A percentile compares a stretch with the other conserved stretches of the same genome.
Evolutionary conservation across 805 yeast genomes (phyloP).

Genomic region (Kuraishia floccosa): DNA sequence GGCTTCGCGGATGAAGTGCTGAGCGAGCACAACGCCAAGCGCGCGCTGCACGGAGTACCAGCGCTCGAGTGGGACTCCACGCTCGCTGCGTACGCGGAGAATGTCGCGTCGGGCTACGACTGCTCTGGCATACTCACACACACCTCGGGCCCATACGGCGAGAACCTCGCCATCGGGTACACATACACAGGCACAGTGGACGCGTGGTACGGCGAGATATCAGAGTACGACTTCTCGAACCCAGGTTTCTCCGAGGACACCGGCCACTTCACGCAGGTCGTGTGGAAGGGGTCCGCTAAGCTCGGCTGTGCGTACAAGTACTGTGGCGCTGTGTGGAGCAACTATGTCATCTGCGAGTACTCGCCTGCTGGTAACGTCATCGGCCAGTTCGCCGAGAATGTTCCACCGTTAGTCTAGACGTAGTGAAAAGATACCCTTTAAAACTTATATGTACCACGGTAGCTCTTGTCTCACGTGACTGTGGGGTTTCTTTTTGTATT

Average conservation of each 20-base stretch:
- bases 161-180: constrained; percentile 73
- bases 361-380: constrained; percentile 61
- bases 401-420: constrained; percentile 13
- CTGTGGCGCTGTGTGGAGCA: constrained; percentile 33
- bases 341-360: constrained; percentile 66
- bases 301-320: constrained; percentile 65
- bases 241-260: constrained; percentile 35
- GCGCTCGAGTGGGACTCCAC: constrained; percentile 43
- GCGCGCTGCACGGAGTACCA: constrained; percentile 41
- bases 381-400: constrained; percentile 30
- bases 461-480: too few relatives aligned
- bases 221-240: constrained; percentile 35
- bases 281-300: constrained; percentile 53
- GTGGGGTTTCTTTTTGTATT: too few relatives aligned
- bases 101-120: constrained; percentile 41
- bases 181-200: constrained; percentile 43
- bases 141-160: constrained; percentile 56
- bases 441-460: too few relatives aligned
- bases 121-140: constrained; percentile 51
- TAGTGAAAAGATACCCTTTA: too few relatives aligned
- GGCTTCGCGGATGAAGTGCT: constrained; percentile 34
- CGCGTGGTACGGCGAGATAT: constrained; percentile 70
- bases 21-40: constrained; percentile 46
- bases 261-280: constrained; percentile 80
- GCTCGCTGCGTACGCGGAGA: constrained; percentile 42